Evolutionary conservation across 2,329 filamentous ascomycete genomes (phyloP).

Genomic region (Microcyclospora pomicola): DNA sequence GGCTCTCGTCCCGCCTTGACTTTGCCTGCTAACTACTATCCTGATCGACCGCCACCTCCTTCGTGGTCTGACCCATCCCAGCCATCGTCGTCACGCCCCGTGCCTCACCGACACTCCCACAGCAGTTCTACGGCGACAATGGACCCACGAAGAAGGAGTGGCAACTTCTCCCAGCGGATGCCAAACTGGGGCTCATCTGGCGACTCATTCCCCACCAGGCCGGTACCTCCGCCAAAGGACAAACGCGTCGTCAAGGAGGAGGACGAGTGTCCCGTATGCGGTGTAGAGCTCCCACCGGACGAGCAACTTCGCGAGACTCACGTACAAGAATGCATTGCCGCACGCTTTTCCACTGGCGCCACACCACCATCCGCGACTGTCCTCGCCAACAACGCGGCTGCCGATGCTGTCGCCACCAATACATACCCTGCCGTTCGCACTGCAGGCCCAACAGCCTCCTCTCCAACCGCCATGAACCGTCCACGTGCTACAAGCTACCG

Average conservation of each 20-base stretch:
- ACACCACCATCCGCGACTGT: conserved; percentile 1
- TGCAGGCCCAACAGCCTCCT: conserved; percentile 5
- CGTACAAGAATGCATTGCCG: conserved; percentile 24
- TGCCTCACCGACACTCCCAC: no score
- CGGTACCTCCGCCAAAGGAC: no score
- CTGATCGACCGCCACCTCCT: no score
- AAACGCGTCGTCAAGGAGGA: conserved; percentile 40
- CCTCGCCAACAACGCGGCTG: conserved; percentile 1
- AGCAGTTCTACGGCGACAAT: no score
- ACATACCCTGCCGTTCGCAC: conserved; percentile 4
- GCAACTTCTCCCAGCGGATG: no score
- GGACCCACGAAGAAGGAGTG: no score
- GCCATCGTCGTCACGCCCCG: no score
- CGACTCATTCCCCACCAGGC: no score
- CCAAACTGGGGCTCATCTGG: no score
- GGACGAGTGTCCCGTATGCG: conserved; percentile 68
- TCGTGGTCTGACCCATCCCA: no score
- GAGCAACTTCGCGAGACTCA: conserved; percentile 31
- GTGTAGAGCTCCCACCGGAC: conserved; percentile 51
- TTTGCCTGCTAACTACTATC: no score
- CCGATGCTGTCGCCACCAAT: conserved; percentile 1
- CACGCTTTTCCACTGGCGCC: conserved; percentile 10
- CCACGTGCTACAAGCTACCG: conserved; percentile 21
- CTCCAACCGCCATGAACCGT: conserved; percentile 8
- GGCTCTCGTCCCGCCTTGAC: no score